A percentile compares a stretch with the other conserved stretches of the same genome.
Evolutionary conservation across 495 filamentous ascomycete species (phyloP).

Genomic region (Arthonia radiata): DNA sequence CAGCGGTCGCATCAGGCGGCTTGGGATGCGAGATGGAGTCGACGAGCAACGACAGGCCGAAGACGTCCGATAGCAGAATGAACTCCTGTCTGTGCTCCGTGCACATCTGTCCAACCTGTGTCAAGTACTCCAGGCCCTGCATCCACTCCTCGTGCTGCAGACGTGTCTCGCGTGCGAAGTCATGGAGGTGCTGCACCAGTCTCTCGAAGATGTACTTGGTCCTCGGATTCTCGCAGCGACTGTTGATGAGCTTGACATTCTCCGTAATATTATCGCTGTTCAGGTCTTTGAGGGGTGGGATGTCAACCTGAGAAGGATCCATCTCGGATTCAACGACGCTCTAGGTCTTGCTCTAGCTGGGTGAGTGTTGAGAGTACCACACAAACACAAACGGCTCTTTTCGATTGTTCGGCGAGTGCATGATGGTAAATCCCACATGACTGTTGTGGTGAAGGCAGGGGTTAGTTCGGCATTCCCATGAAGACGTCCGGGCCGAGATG

Average conservation of each 20-base stretch:
- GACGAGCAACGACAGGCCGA: constrained; percentile 73
- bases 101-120: constrained; percentile 46
- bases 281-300: constrained; percentile 30
- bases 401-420: too few species aligned
- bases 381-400: too few species aligned
- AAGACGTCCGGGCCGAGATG: too few species aligned
- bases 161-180: constrained; percentile 60
- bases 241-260: constrained; percentile 51
- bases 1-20: constrained; percentile 48
- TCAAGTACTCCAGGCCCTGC: constrained; percentile 43
- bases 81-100: constrained; percentile 62
- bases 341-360: too few species aligned
- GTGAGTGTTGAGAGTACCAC: too few species aligned
- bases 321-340: too few species aligned
- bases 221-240: constrained; percentile 35
- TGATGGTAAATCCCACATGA: too few species aligned
- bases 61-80: constrained; percentile 78
- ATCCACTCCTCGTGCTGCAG: constrained; percentile 65
- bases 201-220: constrained; percentile 48
- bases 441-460: too few species aligned
- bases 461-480: too few species aligned
- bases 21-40: constrained; percentile 87
- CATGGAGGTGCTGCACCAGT: constrained; percentile 57
- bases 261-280: constrained; percentile 39
- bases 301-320: constrained; percentile 22